A percentile compares a stretch with the other conserved stretches of the same genome.
Conservation (phyloP, 495 filamentous ascomycete species). For the Penicillium cataractarum region DNA sequence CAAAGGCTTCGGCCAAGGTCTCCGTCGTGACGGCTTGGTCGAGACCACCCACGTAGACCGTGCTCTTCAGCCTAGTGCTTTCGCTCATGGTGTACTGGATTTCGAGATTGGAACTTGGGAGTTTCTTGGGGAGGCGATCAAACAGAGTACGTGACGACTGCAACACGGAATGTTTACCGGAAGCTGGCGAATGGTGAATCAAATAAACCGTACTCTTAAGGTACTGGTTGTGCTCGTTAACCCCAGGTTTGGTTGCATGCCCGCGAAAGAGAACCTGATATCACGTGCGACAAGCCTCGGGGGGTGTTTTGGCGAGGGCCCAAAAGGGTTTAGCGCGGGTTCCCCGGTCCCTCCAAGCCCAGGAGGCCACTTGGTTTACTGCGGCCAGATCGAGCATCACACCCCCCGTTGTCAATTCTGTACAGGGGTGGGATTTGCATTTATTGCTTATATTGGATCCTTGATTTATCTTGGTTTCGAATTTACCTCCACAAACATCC, state of each 20-base stretch:
- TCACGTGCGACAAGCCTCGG: constrained; percentile 42
- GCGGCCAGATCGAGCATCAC: constrained; percentile 27
- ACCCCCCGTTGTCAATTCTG: constrained; percentile 32
- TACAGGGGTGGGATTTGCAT: constrained; percentile 31
- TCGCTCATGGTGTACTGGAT: constrained; percentile 66
- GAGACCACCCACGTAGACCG: constrained; percentile 88
- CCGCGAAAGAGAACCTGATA: constrained; percentile 37
- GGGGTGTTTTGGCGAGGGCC: constrained; percentile 46
- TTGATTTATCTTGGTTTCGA: constrained; percentile 22
- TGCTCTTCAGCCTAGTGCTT: constrained; percentile 78
- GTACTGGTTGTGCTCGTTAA: constrained; percentile 6
- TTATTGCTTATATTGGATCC: constrained; percentile 23
- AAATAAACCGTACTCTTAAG: background rate
- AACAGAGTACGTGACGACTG: background rate
- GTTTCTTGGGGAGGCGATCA: background rate
- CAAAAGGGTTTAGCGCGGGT: constrained; percentile 37
- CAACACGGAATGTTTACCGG: background rate
- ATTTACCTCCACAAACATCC: constrained; percentile 28
- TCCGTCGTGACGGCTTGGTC: constrained; percentile 73
- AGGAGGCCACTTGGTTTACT: constrained; percentile 54
- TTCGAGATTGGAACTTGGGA: background rate
- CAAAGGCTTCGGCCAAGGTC: constrained; percentile 85
- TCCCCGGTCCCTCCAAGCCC: constrained; percentile 43
- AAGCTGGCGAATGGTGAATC: background rate
- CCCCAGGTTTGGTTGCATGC: constrained; percentile 6